These are phyloP conservation scores for Penicillium cataractarum DNA, from an alignment of 495 filamentous ascomycete genomes.

Conservation along the genomic window DNA sequence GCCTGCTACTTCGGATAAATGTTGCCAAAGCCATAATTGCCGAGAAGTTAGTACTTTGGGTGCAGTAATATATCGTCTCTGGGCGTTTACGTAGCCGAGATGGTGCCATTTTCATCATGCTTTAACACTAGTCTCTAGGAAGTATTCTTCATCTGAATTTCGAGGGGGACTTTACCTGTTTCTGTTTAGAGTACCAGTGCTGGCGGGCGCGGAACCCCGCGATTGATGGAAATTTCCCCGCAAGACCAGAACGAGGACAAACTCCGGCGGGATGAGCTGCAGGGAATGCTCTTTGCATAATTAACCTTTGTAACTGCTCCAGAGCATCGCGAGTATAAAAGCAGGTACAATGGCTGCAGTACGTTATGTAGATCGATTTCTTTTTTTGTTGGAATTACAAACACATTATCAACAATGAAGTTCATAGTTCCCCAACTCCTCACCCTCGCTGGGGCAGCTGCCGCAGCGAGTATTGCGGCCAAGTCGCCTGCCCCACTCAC, in stretches of 20 bases:
- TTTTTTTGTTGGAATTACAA: conserved; percentile 10
- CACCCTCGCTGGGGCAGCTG: conserved; percentile 20
- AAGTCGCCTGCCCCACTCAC: conserved; percentile 18
- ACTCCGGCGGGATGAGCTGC: conserved; percentile 36
- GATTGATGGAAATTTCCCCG: conserved; percentile 26
- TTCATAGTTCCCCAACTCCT: conserved; percentile 20
- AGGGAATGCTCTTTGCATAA: neutral
- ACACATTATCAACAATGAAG: conserved; percentile 18
- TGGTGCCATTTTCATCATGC: neutral
- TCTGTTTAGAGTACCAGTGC: neutral
- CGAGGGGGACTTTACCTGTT: neutral
- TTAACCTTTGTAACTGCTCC: neutral
- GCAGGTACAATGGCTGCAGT: neutral
- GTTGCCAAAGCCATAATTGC: neutral
- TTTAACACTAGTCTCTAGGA: neutral
- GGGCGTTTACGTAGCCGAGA: conserved; percentile 1
- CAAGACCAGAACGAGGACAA: conserved; percentile 26
- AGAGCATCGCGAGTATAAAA: neutral
- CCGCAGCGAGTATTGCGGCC: conserved; percentile 16
- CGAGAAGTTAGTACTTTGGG: neutral
- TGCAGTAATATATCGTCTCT: neutral
- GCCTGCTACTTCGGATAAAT: neutral
- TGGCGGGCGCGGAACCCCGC: neutral
- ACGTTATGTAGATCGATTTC: neutral
- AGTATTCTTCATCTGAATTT: neutral